Percentiles rank a stretch among this genome's conserved stretches.
phyloP scores from a whole-genome alignment of 2,329 filamentous ascomycete species.

The Phialocephala sp. region DNA sequence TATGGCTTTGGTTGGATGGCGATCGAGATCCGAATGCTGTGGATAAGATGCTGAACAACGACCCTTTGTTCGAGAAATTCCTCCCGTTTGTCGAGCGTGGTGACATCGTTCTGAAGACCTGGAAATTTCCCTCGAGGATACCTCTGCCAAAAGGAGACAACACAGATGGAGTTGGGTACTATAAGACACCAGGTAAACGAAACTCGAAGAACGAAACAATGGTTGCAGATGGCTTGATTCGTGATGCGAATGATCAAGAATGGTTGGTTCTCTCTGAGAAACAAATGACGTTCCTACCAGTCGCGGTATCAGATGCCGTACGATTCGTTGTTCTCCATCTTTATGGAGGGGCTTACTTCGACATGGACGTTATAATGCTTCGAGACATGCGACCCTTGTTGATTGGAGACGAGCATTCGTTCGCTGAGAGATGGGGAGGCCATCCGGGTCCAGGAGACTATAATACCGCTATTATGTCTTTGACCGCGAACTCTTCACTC shows the following conservation, averaged over 20 bases:
- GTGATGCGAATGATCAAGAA: slow-evolving; percentile 55
- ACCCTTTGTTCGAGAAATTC: slow-evolving; percentile 58
- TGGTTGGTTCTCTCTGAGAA: slow-evolving; percentile 59
- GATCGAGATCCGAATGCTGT: slow-evolving; percentile 57
- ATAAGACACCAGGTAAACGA: slow-evolving; percentile 52
- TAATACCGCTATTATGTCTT: slow-evolving; percentile 62
- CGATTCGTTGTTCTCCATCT: slow-evolving; percentile 60
- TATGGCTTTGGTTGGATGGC: slow-evolving; percentile 60
- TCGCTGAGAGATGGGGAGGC: slow-evolving; percentile 61
- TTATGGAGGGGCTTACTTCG: slow-evolving; percentile 59
- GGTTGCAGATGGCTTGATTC: slow-evolving; percentile 57
- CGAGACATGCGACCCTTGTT: slow-evolving; percentile 60
- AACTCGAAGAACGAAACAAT: slow-evolving; percentile 43
- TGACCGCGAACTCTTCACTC: slow-evolving; percentile 59
- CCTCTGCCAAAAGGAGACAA: slow-evolving; percentile 55
- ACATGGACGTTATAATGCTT: slow-evolving; percentile 61
- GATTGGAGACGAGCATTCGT: slow-evolving; percentile 54
- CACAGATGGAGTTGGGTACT: slow-evolving; percentile 55
- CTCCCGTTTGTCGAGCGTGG: slow-evolving; percentile 58
- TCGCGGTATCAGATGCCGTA: slow-evolving; percentile 61
- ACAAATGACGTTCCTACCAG: slow-evolving; percentile 62
- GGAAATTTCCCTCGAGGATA: slow-evolving; percentile 59
- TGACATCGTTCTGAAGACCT: slow-evolving; percentile 56
- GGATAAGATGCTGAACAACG: slow-evolving; percentile 55
- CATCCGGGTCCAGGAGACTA: slow-evolving; percentile 59